Evolutionary conservation across 768 basidiomycete species (phyloP), one percentile per base, ranked within the genome.

Genomic region (Lepiota venenata): DNA sequence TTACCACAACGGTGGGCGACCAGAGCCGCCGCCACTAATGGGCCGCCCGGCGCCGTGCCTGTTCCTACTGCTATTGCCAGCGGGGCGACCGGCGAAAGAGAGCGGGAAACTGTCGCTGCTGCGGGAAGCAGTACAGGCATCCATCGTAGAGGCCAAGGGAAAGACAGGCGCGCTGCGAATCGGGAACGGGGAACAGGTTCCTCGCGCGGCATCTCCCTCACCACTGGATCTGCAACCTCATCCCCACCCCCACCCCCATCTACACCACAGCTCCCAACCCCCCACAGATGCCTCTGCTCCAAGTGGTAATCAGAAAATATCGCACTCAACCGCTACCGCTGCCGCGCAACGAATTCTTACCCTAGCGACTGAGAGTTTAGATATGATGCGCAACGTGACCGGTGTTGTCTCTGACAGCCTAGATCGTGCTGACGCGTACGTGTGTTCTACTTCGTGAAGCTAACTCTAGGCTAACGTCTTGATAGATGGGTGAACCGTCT

Each of bases 321-420:
- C 74, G 44, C 77, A 80, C 0, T 75, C 81, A 35, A 73, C 83
- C 5, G 90, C 89, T 2, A 77, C 82, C 20, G 77, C 83, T 14
- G 88, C 92, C 25, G 90, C 93, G 9, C 87, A 91, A 66, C 74
- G 88, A 47, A 85, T 96, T 16, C 66, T 96, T 60, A 83, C 85
- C 7, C 81, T 96, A 8, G 92, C 93, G 11, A 88, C 88, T 12
- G 94, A 96, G 73, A 93, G 92, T 64, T 64, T 96, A 68, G 93
- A 96, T 64, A 95, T 94, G 91, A 84, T 96, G 77, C 77, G 86
- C 25, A 84, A 89, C 25, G 91, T 94, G 25, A 91, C 91, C n/a
- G 79, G 82, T 3, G 91, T 95, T 20, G 88, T 95, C 56, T 87
- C 85, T 62, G 93, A 94, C 57, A 90, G 85, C 58, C 73, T 95